phyloP scores from a whole-genome alignment of 495 filamentous ascomycete species.

The Penicillium roqueforti region DNA sequence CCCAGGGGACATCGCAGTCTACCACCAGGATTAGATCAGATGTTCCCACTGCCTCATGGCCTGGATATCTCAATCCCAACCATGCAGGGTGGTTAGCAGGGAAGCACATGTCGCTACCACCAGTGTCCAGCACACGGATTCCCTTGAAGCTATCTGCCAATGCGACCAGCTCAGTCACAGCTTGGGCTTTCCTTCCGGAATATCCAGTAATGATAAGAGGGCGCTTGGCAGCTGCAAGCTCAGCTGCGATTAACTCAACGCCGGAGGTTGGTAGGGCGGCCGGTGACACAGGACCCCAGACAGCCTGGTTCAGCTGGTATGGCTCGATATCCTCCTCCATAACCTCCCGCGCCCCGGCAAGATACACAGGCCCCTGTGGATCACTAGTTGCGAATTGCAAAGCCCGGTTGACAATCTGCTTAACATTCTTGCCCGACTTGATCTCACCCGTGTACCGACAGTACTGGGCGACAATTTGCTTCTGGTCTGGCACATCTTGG shows the following conservation, averaged over 20 bases:
- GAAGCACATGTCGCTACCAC: conserved; percentile 94
- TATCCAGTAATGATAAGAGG: conserved; percentile 84
- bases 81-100: conserved; percentile 72
- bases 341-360: conserved; percentile 78
- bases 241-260: conserved; percentile 63
- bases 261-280: conserved; percentile 66
- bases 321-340: conserved; percentile 91
- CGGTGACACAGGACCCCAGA: conserved; percentile 73
- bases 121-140: conserved; percentile 76
- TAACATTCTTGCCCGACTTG: conserved; percentile 88
- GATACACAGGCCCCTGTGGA: conserved; percentile 82
- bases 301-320: conserved; percentile 65
- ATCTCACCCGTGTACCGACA: conserved; percentile 90
- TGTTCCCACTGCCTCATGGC: conserved; percentile 66
- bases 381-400: conserved; percentile 79
- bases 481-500: conserved; percentile 93
- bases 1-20: conserved; percentile 80
- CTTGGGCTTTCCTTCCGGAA: conserved; percentile 67
- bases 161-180: conserved; percentile 67
- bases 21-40: conserved; percentile 84
- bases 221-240: conserved; percentile 66
- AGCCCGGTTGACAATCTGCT: conserved; percentile 91
- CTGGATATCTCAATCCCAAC: conserved; percentile 73
- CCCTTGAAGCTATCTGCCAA: conserved; percentile 75
- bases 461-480: conserved; percentile 86